Base-by-base conservation (phyloP, 768 basidiomycete species). In the Auricularia cornea region DNA sequence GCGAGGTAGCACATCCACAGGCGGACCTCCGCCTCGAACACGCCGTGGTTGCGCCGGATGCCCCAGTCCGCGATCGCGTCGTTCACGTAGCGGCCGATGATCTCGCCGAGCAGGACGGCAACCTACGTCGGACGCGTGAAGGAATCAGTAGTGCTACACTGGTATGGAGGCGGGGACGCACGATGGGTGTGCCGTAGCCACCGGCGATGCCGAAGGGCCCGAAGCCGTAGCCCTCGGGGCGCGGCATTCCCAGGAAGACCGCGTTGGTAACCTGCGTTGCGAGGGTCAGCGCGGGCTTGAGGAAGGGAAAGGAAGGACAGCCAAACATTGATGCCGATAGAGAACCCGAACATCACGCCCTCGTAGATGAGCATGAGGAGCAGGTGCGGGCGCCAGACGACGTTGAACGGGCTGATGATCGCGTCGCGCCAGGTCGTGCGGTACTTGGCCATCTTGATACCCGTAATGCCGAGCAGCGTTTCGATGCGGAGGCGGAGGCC, bases 1-100 rank as follows among this genome's bases (percentile, higher is more conserved):
- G 82, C 86, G 51, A 85, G 70, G 68, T 88, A 88, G 66, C 81
- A 83, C 1, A 83, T 78, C 85, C 85, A 86, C 8, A 87, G 75
- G 51, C 85, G 84, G 64, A 76, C 79, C 68, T 86, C 84, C 0
- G 84, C 82, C 66, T 83, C 81, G 68, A 84, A 84, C 8, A 86
- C 81, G 61, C 84, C 84, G 3, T 78, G 77, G 65, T 85, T 84
- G 28, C 79, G 70, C 41, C 73, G 72, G 66, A 84, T 78, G 52
- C 74, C 75, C 23, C 69, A 61, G 60, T 79, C 77, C 75, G 80
- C 80, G 63, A 84, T 79, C 69, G 71, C 80, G 60, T 85, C 84
- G 67, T 85, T 84, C 60, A 77, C 60, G 68, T 80, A 85, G 14
- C 80, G 79, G 33, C 84, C 84, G 2, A 76, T 63, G 10, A 84